These are phyloP conservation scores for Colletotrichum karsti DNA, from an alignment of 2,329 filamentous ascomycete genomes.

Conservation along the genomic window DNA sequence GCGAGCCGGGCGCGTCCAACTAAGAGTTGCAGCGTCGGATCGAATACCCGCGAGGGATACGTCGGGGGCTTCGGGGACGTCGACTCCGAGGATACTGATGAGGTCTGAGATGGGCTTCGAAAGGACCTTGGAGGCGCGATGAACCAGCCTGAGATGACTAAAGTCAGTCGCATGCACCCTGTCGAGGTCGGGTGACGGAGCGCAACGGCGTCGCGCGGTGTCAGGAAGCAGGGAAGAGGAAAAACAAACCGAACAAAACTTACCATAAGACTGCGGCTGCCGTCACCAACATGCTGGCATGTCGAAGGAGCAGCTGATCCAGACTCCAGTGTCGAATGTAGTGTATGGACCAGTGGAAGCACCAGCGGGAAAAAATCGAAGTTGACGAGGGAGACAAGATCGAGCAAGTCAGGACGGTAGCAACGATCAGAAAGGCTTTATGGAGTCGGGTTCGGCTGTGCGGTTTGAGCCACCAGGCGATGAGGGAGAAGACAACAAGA, in stretches of 20 bases:
- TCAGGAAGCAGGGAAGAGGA: background rate
- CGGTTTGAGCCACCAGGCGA: conserved; percentile 32
- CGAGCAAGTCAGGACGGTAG: conserved; percentile 27
- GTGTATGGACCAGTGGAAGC: conserved; percentile 27
- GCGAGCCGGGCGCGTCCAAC: conserved; percentile 82
- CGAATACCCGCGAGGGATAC: conserved; percentile 92
- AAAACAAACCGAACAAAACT: no score
- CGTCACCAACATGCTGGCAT: conserved; percentile 65
- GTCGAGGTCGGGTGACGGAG: background rate
- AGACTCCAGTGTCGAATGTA: conserved; percentile 44
- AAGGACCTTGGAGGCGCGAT: conserved; percentile 87
- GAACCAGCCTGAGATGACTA: conserved; percentile 73
- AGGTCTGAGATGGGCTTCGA: conserved; percentile 91
- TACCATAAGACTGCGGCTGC: conserved; percentile 63
- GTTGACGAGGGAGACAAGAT: conserved; percentile 29
- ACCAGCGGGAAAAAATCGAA: conserved; percentile 23
- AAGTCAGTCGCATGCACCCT: background rate
- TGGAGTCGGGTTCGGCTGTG: conserved; percentile 23
- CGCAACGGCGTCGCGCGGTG: background rate
- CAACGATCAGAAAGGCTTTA: conserved; percentile 24
- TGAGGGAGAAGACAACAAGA: conserved; percentile 30
- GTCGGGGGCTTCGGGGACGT: conserved; percentile 89
- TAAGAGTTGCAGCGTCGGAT: conserved; percentile 85
- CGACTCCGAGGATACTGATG: conserved; percentile 89
- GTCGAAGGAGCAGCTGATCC: conserved; percentile 54